Evolutionary conservation across 768 basidiomycete species (phyloP), one percentile per base, ranked within the genome.

Genomic region (Leccinum obscurum): DNA sequence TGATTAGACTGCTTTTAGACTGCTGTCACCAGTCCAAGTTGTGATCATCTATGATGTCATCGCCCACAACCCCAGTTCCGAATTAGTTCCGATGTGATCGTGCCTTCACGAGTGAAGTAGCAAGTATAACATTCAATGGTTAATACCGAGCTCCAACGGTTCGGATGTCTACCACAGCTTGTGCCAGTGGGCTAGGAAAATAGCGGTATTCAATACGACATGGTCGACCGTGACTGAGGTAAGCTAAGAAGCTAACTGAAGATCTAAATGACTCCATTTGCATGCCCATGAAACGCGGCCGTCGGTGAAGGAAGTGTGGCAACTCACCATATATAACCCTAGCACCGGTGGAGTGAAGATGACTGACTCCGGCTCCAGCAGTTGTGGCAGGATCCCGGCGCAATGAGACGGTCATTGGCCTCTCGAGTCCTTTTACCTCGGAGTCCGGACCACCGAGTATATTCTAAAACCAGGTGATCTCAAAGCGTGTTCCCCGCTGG

Each of bases 161-260:
- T 34, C 32, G 3, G 46, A 11, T 13, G 11, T 48, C 46, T 22
- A 61, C 52, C 32, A 71, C 70, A 71, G 66, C 11, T 71, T 72
- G 72, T 44, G 22, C n/a, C n/a, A n/a, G n/a, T n/a, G 41, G 46
- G 52, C 22, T 50, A 58, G 48, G 50, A 58, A 48, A 11, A 34
- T 34, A 34, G 37, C 0, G 37, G 15, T 17, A 17, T 17, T 8
- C 44, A 61, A 50, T 34, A 39, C 14, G 15, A 28, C 22, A 14
- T 17, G 34, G 32, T 46, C 5, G 8, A 32, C 11, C 28, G 28
- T 28, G 28, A 28, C 28, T 55, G 14, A 37, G 14, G 30, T 30
- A 30, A 30, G 30, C 0, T 30, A 30, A 9, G 30, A 32, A 32
- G 10, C 30, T 1, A 32, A 10, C 24, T 20, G 17, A 22, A 39